Base-by-base conservation (phyloP, 2,329 filamentous ascomycete species). In the Sporothrix dimorphospora region DNA sequence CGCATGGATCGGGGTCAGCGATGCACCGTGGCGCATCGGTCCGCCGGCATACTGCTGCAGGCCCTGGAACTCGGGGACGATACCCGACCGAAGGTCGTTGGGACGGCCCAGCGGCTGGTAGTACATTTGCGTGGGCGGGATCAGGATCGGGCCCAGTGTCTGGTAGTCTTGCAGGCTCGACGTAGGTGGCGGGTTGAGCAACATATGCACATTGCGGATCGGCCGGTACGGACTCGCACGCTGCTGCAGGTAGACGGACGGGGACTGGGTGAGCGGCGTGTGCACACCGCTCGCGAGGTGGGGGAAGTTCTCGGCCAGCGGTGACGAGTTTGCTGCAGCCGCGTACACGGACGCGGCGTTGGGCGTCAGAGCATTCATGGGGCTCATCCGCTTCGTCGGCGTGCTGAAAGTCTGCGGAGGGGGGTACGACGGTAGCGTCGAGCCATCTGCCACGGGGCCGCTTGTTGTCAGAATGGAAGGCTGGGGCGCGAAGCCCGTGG, bases 161-260 rank as follows among this genome's bases (percentile, higher is more conserved):
- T 91, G 86, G 78, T 94, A 91, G 76, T 92, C 88, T 75, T 95
- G 91, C 74, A 97, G 87, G 8, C 93, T 93, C 9, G 90, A 87
- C 30, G 93, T 92, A 0, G 94, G 92, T 7, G 94, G 93, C 42
- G 94, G 94, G 72, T 96, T 94, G 40, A 98, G 85, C n/a, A 98
- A 87, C 0, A 94, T 97, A 76, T 96, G 94, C 73, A 98, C 93
- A 73, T 93, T 89, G 70, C 94, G 92, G 51, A 98, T 91, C 1
- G 95, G 95, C 75, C 94, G 92, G 81, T 98, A 98, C 3, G 96
- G 96, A 71, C 95, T 98, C 75, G 92, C 91, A 72, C 96, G 89
- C 79, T 97, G 93, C 78, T 93, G 92, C 49, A 98, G 85, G 81
- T 97, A 97, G 78, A 93, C 89, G 12, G 92, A 94, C 0, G 95